phyloP scores from a whole-genome alignment of 805 yeast species.

The Cyberlindnera nakhonratchasimensis region DNA sequence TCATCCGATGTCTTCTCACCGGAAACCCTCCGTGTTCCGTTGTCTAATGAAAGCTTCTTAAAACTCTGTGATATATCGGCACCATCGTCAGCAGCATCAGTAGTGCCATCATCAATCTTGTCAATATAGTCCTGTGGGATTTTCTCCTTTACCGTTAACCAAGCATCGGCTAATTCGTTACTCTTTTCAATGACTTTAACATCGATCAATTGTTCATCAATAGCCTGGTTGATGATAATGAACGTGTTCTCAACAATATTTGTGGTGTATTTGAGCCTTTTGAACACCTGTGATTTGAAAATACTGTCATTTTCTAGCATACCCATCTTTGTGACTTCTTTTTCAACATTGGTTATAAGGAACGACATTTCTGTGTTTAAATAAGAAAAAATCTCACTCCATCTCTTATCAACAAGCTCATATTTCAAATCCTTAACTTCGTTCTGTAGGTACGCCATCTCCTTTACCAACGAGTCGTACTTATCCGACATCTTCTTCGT shows the following conservation, averaged over 20 bases:
- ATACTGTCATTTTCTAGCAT: constrained; percentile 21
- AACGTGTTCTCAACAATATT: constrained; percentile 40
- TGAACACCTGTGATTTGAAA: constrained; percentile 28
- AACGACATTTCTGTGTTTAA: constrained; percentile 40
- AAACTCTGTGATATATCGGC: constrained; percentile 16
- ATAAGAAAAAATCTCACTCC: constrained; percentile 51
- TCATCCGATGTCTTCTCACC: constrained; percentile 12
- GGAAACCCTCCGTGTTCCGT: constrained; percentile 8
- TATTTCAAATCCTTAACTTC: constrained; percentile 41
- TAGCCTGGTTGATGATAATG: constrained; percentile 35
- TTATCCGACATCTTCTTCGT: constrained; percentile 33
- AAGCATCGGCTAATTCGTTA: constrained; percentile 34
- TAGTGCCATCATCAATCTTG: constrained; percentile 14
- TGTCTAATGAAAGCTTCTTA: constrained; percentile 24
- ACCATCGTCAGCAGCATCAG: constrained; percentile 7
- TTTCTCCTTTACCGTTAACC: constrained; percentile 28
- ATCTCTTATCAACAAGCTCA: constrained; percentile 49
- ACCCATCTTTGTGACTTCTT: constrained; percentile 24
- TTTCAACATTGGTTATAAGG: constrained; percentile 28
- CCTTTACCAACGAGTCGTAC: constrained; percentile 38
- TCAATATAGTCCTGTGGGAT: constrained; percentile 26
- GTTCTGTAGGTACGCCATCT: constrained; percentile 39
- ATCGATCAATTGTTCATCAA: constrained; percentile 39
- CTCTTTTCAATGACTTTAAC: constrained; percentile 34
- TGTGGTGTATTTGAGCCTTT: constrained; percentile 34